Percentiles rank a stretch among this genome's conserved stretches.
phyloP scores from a whole-genome alignment of 345 rosid species.

The Salix purpurea region DNA sequence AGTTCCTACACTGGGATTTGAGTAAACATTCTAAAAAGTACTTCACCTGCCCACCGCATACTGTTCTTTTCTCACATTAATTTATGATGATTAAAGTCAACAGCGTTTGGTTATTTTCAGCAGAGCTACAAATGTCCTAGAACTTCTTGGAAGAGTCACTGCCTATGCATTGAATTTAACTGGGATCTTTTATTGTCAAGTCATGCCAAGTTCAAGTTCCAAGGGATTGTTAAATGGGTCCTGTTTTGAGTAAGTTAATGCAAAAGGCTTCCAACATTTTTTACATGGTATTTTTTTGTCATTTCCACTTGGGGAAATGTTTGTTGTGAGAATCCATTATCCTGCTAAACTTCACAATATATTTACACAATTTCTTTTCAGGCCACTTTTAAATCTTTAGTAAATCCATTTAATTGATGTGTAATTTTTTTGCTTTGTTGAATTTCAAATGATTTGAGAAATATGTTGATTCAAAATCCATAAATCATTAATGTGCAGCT shows the following conservation, averaged over 20 bases:
- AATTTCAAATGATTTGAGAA: not conserved
- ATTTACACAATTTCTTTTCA: not conserved
- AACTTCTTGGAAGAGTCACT: constrained; percentile 61
- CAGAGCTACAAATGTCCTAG: constrained; percentile 66
- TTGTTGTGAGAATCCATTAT: not conserved
- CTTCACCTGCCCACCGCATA: not conserved
- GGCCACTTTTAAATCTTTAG: not conserved
- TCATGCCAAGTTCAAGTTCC: constrained; percentile 35
- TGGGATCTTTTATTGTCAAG: constrained; percentile 68
- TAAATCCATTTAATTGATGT: not conserved
- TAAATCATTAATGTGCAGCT: not conserved
- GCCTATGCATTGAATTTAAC: constrained; percentile 66
- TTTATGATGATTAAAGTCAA: constrained; percentile 8
- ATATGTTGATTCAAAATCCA: not conserved
- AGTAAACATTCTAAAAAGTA: constrained; percentile 73
- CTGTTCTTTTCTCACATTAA: not conserved
- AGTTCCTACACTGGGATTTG: constrained; percentile 90
- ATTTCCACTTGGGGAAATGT: not conserved
- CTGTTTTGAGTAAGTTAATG: constrained; percentile 55
- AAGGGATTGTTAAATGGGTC: constrained; percentile 37
- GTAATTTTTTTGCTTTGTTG: not conserved
- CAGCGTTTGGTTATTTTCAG: constrained; percentile 26
- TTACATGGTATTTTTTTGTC: not conserved
- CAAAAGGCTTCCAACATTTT: not conserved
- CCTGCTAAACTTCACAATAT: not conserved